Conservation (phyloP, 202 grass and related monocot species). For the Carex arenaria region DNA sequence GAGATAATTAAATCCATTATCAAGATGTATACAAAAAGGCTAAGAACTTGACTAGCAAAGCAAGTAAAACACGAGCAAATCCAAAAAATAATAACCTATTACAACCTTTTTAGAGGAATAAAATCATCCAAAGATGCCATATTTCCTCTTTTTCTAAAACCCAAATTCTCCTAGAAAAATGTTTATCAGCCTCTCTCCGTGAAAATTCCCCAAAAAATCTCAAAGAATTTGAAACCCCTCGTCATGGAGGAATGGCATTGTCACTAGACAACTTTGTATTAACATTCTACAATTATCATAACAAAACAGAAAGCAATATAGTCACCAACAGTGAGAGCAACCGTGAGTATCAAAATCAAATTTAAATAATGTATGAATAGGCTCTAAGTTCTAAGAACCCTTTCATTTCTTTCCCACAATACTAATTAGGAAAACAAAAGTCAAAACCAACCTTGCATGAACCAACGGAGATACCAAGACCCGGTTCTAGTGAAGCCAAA, state of each 20-base stretch:
- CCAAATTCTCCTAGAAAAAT: neutral
- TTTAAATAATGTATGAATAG: neutral
- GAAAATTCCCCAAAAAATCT: neutral
- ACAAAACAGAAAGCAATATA: neutral
- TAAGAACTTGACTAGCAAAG: neutral
- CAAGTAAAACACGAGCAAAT: neutral
- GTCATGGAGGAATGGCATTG: neutral
- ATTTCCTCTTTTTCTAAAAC: neutral
- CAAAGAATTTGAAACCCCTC: neutral
- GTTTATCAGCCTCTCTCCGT: neutral
- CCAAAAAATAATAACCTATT: neutral
- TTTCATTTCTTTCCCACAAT: neutral
- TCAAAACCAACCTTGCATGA: constrained; percentile 50
- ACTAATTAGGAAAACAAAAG: neutral
- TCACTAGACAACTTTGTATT: neutral
- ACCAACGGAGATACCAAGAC: constrained; percentile 41
- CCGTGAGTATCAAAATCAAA: too few species aligned
- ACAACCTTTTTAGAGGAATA: neutral
- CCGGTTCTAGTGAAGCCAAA: constrained; percentile 62
- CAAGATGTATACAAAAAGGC: neutral
- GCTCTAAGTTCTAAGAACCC: neutral
- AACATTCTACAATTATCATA: neutral
- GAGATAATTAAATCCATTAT: neutral
- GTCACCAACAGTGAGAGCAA: neutral
- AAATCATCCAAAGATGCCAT: neutral